Evolutionary conservation across 352 stramenopile species (phyloP), one percentile per base, ranked within the genome.

Genomic region (Pythium diclinum): DNA sequence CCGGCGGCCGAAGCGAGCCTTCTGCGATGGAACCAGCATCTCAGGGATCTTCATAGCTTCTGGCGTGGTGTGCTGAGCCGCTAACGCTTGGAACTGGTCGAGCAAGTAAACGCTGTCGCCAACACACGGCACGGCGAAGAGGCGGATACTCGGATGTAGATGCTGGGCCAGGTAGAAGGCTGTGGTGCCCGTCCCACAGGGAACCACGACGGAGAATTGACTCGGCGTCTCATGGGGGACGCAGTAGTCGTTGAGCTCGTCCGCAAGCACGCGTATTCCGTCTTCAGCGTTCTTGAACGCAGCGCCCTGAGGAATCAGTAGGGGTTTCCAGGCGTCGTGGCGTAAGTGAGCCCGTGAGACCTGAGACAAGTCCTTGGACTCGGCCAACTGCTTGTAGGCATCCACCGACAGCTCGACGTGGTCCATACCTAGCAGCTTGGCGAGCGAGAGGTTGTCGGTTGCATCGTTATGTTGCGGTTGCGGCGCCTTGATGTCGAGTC

Each of bases 131-230:
- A 95, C 74, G 0, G 74, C 73, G 28, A 86, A 84, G 14, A 95
- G 60, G 17, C 75, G 61, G 7, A 86, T 75, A 14, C 56, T 28
- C 10, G 74, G 67, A 25, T 77, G 25, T 14, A 94, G 53, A 59
- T 94, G 74, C 53, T 92, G 86, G 10, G 83, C 80, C 48, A 95
- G 71, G 59, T 94, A 95, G 56, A 92, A 72, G 13, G 85, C 85
- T 3, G 83, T 93, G 0, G 87, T 92, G 16, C 87, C 87, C 0
- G 87, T 95, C 9, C 87, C 87, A 54, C 77, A 87, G 0, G 87
- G 85, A 5, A 95, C 49, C 13, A 93, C 80, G 14, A 95, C 73
- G 0, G 82, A 79, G 47, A 91, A 88, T 0, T 25, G 17, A 8
- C 14, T 30, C 17, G 8, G 5, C 17, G 19, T 73, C 16, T 67